A percentile compares a stretch with the other conserved stretches of the same genome.
These are phyloP conservation scores for Salix purpurea DNA, from an alignment of 345 rosid species.

Conservation along the genomic window DNA sequence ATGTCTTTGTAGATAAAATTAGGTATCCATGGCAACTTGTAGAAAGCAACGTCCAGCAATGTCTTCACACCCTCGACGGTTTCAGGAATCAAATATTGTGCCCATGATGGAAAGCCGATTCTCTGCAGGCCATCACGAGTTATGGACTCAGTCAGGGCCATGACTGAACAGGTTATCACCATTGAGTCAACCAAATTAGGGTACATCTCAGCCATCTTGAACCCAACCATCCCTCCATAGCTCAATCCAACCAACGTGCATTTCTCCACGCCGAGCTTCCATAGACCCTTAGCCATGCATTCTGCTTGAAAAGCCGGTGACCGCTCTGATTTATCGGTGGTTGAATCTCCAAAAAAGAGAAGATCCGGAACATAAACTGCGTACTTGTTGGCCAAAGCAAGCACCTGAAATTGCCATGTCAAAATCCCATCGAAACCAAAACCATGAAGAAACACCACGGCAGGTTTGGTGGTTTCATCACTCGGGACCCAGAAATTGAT, in stretches of 20 bases:
- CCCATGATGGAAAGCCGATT: slow-evolving; percentile 30
- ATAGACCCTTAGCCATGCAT: slow-evolving; percentile 34
- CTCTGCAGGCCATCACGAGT: slow-evolving; percentile 4
- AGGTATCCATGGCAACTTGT: slow-evolving; percentile 21
- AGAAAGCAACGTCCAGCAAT: slow-evolving; percentile 3
- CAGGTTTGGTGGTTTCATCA: slow-evolving; percentile 4
- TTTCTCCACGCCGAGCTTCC: slow-evolving; percentile 34
- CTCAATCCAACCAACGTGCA: slow-evolving; percentile 42
- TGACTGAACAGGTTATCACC: slow-evolving; percentile 28
- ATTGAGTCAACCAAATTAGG: slow-evolving; percentile 40
- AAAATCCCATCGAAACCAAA: slow-evolving; percentile 29
- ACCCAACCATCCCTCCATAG: slow-evolving; percentile 45
- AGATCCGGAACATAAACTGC: slow-evolving; percentile 46
- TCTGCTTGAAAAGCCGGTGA: slow-evolving; percentile 42
- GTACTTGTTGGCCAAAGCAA: slow-evolving; percentile 25
- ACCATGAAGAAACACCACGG: slow-evolving; percentile 41
- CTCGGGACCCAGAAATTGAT: slow-evolving; percentile 20
- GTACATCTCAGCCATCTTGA: slow-evolving; percentile 38
- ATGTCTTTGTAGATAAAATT: slow-evolving; percentile 17
- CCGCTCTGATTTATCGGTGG: slow-evolving; percentile 23
- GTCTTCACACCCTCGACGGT: slow-evolving; percentile 12
- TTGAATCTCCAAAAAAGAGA: slow-evolving; percentile 43
- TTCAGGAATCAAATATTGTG: slow-evolving; percentile 35
- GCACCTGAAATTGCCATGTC: slow-evolving; percentile 44
- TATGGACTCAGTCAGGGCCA: slow-evolving; percentile 38